phyloP scores from a whole-genome alignment of 331 rosid genomes.

The Telfairia occidentalis region DNA sequence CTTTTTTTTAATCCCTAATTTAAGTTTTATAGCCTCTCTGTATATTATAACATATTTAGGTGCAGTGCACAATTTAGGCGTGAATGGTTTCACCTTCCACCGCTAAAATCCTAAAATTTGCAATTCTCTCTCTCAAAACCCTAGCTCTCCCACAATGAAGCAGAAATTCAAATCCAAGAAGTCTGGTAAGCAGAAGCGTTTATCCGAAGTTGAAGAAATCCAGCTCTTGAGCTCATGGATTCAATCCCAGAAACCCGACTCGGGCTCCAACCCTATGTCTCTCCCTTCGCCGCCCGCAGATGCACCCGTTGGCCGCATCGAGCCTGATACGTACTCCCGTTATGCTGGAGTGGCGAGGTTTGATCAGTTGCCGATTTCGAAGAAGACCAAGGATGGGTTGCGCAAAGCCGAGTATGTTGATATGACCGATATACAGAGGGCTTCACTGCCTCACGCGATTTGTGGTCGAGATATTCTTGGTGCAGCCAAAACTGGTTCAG shows the following conservation, averaged over 20 bases:
- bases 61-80: too few species aligned
- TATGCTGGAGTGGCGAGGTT: constrained; percentile 52
- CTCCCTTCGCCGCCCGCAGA: constrained; percentile 38
- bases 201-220: constrained; percentile 46
- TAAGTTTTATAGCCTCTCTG: too few species aligned
- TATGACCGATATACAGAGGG: constrained; percentile 86
- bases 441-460: constrained; percentile 75
- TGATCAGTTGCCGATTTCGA: constrained; percentile 55
- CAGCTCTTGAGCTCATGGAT: constrained; percentile 63
- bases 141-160: constrained; percentile 22
- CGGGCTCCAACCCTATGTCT: constrained; percentile 70
- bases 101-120: background rate
- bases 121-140: background rate
- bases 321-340: constrained; percentile 33
- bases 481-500: constrained; percentile 88
- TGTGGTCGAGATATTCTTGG: constrained; percentile 79
- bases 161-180: constrained; percentile 38
- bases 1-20: too few species aligned
- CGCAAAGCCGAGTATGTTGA: constrained; percentile 25
- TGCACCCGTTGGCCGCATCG: constrained; percentile 32
- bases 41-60: too few species aligned
- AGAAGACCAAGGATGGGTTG: constrained; percentile 54
- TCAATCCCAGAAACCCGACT: constrained; percentile 50
- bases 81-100: too few species aligned
- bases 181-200: constrained; percentile 33